phyloP scores from a whole-genome alignment of 768 basidiomycete genomes.

The Leccinum fibrillosum region DNA sequence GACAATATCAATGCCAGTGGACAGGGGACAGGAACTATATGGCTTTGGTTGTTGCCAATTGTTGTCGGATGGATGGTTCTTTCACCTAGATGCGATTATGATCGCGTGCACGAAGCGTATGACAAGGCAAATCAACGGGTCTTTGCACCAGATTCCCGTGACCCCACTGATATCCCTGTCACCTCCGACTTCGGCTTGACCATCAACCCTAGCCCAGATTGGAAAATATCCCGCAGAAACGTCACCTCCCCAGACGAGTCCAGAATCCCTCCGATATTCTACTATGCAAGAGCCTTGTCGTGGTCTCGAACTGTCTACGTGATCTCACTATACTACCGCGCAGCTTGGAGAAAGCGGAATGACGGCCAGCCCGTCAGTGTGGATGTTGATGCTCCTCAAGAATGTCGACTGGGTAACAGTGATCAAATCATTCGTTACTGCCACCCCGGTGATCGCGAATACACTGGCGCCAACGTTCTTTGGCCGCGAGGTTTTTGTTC shows the following conservation, averaged over 20 bases:
- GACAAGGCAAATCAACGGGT: slow-evolving; percentile 10
- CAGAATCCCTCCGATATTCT: slow-evolving; percentile 22
- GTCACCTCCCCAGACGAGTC: slow-evolving; percentile 24
- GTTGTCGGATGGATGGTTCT: slow-evolving; percentile 41
- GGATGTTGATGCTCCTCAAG: slow-evolving; percentile 6
- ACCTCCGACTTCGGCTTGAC: slow-evolving; percentile 14
- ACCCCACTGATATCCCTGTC: neutral
- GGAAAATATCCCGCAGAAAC: neutral
- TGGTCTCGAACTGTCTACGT: slow-evolving; percentile 22
- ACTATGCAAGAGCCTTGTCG: slow-evolving; percentile 23
- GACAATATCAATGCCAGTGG: slow-evolving; percentile 32
- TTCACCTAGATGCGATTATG: slow-evolving; percentile 38
- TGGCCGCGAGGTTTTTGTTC: slow-evolving; percentile 23
- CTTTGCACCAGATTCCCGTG: neutral
- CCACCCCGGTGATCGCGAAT: slow-evolving; percentile 1
- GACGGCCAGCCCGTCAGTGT: neutral
- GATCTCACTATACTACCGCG: slow-evolving; percentile 15
- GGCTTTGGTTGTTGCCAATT: slow-evolving; percentile 43
- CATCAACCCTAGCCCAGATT: slow-evolving; percentile 8
- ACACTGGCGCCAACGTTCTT: neutral
- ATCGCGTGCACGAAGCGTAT: slow-evolving; percentile 25
- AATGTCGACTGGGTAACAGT: slow-evolving; percentile 17
- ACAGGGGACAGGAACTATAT: slow-evolving; percentile 38
- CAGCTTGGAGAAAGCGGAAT: slow-evolving; percentile 11
- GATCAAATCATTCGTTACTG: slow-evolving; percentile 22